Evolutionary conservation across 2,329 filamentous ascomycete genomes (phyloP).

Genomic region (Hymenoscyphus linearis): DNA sequence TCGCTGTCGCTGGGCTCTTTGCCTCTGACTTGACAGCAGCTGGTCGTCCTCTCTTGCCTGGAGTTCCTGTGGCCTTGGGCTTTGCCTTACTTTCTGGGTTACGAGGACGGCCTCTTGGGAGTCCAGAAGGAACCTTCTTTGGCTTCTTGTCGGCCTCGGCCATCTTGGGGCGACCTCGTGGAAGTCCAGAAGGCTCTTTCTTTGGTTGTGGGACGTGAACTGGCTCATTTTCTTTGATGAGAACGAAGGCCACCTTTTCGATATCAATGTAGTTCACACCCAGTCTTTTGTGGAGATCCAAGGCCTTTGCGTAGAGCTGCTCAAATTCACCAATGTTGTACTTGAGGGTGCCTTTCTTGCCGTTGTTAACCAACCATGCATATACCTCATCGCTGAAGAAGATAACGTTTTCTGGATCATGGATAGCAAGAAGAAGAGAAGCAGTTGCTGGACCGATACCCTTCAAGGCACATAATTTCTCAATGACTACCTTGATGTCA

Average conservation of each 20-base stretch:
- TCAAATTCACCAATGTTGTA: constrained; percentile 67
- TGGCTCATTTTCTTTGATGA: constrained; percentile 43
- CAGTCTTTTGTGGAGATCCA: constrained; percentile 43
- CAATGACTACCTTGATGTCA: constrained; percentile 40
- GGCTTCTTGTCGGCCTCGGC: constrained; percentile 14
- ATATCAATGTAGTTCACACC: constrained; percentile 54
- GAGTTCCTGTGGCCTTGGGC: not conserved
- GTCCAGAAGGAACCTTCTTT: constrained; percentile 19
- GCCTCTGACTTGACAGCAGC: not conserved
- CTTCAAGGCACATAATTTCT: constrained; percentile 53
- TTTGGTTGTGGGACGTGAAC: constrained; percentile 19
- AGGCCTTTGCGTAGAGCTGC: constrained; percentile 43
- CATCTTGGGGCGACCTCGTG: constrained; percentile 19
- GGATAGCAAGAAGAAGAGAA: constrained; percentile 64
- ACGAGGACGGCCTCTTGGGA: constrained; percentile 21
- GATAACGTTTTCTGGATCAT: constrained; percentile 52
- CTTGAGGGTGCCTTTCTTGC: constrained; percentile 50
- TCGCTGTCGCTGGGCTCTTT: not conserved
- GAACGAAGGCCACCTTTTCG: constrained; percentile 67
- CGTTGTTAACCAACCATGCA: constrained; percentile 61
- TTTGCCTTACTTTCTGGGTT: constrained; percentile 15
- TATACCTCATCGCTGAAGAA: constrained; percentile 82
- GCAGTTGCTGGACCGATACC: constrained; percentile 78
- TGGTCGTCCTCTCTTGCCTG: not conserved
- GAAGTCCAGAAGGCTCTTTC: constrained; percentile 18